Percentiles rank a stretch among this genome's conserved stretches.
Evolutionary conservation across 352 stramenopile species (phyloP).

Genomic region (Globisporangium alternatum): DNA sequence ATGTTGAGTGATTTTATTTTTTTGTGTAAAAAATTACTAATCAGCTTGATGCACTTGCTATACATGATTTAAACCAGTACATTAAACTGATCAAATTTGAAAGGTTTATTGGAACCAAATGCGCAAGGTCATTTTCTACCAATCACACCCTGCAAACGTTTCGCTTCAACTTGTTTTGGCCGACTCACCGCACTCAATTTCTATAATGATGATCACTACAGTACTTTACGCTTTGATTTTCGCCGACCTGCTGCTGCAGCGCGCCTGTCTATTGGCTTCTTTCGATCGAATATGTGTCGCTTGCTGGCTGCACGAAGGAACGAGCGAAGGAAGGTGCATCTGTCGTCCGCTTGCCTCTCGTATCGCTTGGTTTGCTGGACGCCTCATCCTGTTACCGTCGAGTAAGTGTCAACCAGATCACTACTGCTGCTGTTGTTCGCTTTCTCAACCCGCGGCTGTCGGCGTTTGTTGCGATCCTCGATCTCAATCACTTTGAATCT

Average conservation of each 20-base stretch:
- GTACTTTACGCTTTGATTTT: neutral
- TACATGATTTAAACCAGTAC: neutral
- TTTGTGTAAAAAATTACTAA: neutral
- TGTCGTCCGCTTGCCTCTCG: too few relatives aligned
- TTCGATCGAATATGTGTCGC: too few relatives aligned
- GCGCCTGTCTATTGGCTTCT: too few relatives aligned
- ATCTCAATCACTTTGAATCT: conserved; percentile 13
- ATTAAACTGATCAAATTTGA: neutral
- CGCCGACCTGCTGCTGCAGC: too few relatives aligned
- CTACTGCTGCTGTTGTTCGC: neutral
- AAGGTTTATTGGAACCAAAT: neutral
- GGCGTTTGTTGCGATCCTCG: neutral
- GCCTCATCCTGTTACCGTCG: neutral
- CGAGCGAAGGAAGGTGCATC: too few relatives aligned
- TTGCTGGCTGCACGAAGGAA: too few relatives aligned
- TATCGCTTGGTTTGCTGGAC: too few relatives aligned
- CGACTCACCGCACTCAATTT: neutral
- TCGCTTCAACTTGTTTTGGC: neutral
- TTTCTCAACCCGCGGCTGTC: neutral
- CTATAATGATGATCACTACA: neutral
- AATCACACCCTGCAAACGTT: neutral
- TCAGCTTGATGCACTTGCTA: neutral
- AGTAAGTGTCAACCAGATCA: neutral
- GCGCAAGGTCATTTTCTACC: neutral
- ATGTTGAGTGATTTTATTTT: neutral